Evolutionary conservation across 75 land plant genomes (phyloP).

Genomic region (Sequoia sempervirens): DNA sequence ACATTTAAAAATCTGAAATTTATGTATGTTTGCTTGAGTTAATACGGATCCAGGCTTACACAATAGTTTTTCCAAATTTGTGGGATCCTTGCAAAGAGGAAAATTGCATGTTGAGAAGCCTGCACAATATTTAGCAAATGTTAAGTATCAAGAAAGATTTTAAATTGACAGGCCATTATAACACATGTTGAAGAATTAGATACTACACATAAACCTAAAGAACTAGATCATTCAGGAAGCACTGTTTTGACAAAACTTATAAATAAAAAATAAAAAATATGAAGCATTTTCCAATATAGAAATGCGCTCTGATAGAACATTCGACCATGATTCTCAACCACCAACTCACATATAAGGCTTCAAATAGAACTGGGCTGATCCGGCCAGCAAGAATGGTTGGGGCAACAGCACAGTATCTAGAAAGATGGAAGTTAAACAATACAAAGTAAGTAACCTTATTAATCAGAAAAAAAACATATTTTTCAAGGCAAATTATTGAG

Average conservation of each 20-base stretch:
- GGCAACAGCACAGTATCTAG: constrained; percentile 27
- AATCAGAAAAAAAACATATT: background rate
- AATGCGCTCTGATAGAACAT: background rate
- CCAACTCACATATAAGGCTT: constrained; percentile 26
- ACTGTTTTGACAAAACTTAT: background rate
- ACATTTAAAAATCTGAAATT: background rate
- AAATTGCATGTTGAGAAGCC: constrained; percentile 13
- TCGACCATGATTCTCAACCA: constrained; percentile 5
- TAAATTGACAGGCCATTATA: background rate
- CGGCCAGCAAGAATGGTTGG: too few species aligned
- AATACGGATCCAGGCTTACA: constrained; percentile 32
- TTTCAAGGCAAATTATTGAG: background rate
- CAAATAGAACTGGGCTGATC: too few species aligned
- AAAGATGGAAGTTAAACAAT: constrained; percentile 13
- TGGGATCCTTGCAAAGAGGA: background rate
- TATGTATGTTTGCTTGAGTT: background rate
- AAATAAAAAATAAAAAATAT: background rate
- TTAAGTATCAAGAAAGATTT: background rate
- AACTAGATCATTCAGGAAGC: background rate
- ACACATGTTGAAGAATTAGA: constrained; percentile 5
- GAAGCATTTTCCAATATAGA: background rate
- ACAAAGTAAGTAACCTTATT: background rate
- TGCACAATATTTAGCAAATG: constrained; percentile 19
- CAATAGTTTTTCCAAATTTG: background rate
- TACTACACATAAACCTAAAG: background rate